Conservation (phyloP, 2,329 filamentous ascomycete genomes). For the Epicoccum nigrum region DNA sequence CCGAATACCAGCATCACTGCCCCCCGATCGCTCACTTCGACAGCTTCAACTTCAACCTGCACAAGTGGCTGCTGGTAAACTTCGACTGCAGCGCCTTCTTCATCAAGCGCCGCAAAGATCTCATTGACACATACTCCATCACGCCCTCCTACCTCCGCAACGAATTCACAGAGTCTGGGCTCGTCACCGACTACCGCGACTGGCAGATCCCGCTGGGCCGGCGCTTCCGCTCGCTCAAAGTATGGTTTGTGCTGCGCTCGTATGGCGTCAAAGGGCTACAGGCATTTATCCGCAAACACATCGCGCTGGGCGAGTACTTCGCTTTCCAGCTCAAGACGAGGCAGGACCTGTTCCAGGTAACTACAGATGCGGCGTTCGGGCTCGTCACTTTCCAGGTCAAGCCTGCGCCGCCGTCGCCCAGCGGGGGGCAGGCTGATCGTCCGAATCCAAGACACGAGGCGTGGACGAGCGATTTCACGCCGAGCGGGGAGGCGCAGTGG, state of each 20-base stretch:
- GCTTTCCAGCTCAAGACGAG: slow-evolving; percentile 63
- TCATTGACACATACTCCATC: slow-evolving; percentile 81
- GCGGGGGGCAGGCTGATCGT: slow-evolving; percentile 21
- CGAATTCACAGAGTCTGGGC: slow-evolving; percentile 75
- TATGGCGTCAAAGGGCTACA: slow-evolving; percentile 81
- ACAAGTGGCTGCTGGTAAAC: slow-evolving; percentile 96
- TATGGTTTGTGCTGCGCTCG: slow-evolving; percentile 90
- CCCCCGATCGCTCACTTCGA: slow-evolving; percentile 71
- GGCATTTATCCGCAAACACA: slow-evolving; percentile 71
- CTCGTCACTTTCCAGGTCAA: slow-evolving; percentile 77
- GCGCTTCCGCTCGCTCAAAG: slow-evolving; percentile 85
- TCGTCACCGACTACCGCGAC: slow-evolving; percentile 94
- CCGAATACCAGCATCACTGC: slow-evolving; percentile 76
- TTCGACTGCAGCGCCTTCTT: slow-evolving; percentile 84
- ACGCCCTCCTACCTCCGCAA: slow-evolving; percentile 84
- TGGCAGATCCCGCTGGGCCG: slow-evolving; percentile 95
- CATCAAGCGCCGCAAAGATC: slow-evolving; percentile 73
- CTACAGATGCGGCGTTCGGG: slow-evolving; percentile 77
- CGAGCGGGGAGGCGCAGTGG: slow-evolving; percentile 47
- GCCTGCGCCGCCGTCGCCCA: slow-evolving; percentile 15
- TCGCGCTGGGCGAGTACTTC: slow-evolving; percentile 74
- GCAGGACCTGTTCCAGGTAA: slow-evolving; percentile 74
- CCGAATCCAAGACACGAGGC: slow-evolving; percentile 40
- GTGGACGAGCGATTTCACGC: slow-evolving; percentile 42
- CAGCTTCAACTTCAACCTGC: slow-evolving; percentile 93